phyloP scores from a whole-genome alignment of 1,139 yeast genomes.

The Taphrina wiesneri region DNA sequence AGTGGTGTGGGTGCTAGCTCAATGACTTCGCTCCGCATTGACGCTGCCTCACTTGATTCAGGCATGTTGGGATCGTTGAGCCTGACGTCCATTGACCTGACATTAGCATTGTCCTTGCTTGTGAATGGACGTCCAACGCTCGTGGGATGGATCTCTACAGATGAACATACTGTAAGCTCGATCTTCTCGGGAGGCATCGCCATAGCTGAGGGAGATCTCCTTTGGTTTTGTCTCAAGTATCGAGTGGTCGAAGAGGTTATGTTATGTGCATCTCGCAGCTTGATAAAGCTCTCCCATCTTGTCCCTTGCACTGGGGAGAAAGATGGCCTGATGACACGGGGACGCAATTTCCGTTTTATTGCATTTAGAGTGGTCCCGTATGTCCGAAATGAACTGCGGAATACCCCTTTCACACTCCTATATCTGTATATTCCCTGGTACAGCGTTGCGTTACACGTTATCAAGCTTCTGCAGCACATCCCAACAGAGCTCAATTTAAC shows the following conservation, averaged over 20 bases:
- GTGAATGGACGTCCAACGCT: neutral
- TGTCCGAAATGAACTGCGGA: neutral
- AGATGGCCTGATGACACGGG: neutral
- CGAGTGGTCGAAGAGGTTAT: neutral
- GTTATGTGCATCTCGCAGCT: neutral
- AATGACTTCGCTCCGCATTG: neutral
- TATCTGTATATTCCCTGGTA: too few relatives aligned
- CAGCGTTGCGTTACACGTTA: too few relatives aligned
- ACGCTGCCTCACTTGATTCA: neutral
- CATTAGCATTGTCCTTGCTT: neutral
- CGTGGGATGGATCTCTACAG: neutral
- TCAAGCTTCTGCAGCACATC: too few relatives aligned
- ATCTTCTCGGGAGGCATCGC: neutral
- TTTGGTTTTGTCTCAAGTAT: neutral
- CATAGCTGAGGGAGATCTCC: neutral
- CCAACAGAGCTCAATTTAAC: too few relatives aligned
- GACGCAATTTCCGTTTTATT: neutral
- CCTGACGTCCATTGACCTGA: neutral
- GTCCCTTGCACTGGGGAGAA: neutral
- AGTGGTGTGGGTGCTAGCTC: neutral
- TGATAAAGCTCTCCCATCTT: neutral
- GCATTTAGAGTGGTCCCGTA: neutral
- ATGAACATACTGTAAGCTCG: neutral
- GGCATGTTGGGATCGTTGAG: slow-evolving; percentile 11
- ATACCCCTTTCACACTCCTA: neutral